Evolutionary conservation across 2,329 filamentous ascomycete species (phyloP), one percentile per base, ranked within the genome.

Genomic region (Decorospora gaudefroyi): DNA sequence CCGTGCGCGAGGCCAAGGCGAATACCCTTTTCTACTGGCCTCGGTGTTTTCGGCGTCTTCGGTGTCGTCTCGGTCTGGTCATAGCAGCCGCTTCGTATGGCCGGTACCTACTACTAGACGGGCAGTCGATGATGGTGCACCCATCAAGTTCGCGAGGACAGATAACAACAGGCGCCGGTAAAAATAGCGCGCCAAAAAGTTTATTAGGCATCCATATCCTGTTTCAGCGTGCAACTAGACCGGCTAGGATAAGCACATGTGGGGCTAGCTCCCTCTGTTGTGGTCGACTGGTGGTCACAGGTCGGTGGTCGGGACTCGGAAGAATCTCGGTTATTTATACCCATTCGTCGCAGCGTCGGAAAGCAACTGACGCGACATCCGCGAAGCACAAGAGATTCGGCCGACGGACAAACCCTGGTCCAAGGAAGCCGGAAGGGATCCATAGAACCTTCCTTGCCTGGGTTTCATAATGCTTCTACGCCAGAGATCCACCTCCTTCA

Each of bases 1-100:
- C n/a, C n/a, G n/a, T n/a, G n/a, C n/a, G n/a, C n/a, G 11, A 9
- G 27, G 27, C 37, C 43, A 46, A 37, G 34, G 31, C 40, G 32
- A 46, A 26, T n/a, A n/a, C n/a, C n/a, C n/a, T n/a, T 35, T 39
- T 49, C 35, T 49, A 26, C 26, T 49, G 46, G 46, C 41, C 46
- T 32, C 45, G 44, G 44, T 22, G 29, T 27, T 39, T 6, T 26
- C 46, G 35, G 41, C 41, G 36, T 19, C 33, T 29, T 13, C 33
- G 9, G 5, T 13, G 34, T 22, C 18, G n/a, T n/a, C n/a, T n/a
- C n/a, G n/a, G n/a, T n/a, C n/a, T n/a, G n/a, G n/a, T n/a, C n/a
- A n/a, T n/a, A n/a, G n/a, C n/a, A n/a, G n/a, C n/a, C n/a, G n/a
- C n/a, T n/a, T n/a, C n/a, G n/a, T n/a, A n/a, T n/a, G n/a, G n/a